A percentile compares a stretch with the other conserved stretches of the same genome.
phyloP scores from a whole-genome alignment of 2,329 filamentous ascomycete species.

The Trichoderma endophyticum region DNA sequence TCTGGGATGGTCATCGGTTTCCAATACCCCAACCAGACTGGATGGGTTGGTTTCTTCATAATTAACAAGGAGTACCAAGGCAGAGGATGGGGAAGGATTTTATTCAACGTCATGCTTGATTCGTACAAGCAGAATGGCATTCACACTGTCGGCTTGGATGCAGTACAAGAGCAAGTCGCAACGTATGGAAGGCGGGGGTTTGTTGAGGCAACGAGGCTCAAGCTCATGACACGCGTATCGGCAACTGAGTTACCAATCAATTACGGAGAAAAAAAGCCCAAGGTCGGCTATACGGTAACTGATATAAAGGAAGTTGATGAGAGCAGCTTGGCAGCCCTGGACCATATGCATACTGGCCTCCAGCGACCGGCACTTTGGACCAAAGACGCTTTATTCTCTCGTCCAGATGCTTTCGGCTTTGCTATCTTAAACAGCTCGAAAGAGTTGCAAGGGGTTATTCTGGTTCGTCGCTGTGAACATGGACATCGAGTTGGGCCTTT shows the following conservation, averaged over 20 bases:
- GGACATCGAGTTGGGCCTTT: not conserved
- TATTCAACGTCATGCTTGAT: not conserved
- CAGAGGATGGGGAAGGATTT: not conserved
- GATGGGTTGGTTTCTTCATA: slow-evolving; percentile 6
- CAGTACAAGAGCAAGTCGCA: not conserved
- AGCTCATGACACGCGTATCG: not conserved
- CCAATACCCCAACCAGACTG: not conserved
- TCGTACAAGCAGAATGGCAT: not conserved
- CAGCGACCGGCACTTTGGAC: not conserved
- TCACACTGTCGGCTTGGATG: not conserved
- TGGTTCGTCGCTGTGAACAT: not conserved
- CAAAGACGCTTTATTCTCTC: not conserved
- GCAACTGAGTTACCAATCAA: not conserved
- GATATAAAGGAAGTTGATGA: not conserved
- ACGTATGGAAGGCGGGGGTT: not conserved
- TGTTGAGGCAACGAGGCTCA: not conserved
- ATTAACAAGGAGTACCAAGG: not conserved
- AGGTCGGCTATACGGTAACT: not conserved
- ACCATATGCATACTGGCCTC: not conserved
- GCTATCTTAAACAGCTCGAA: not conserved
- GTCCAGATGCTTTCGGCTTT: not conserved
- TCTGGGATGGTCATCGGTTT: not conserved
- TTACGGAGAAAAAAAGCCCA: not conserved
- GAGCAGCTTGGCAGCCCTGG: not conserved
- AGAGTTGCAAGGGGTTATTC: not conserved